Conservation (phyloP, 371 early-diverging fungal genomes). For the Basidiobolus meristosporus region DNA sequence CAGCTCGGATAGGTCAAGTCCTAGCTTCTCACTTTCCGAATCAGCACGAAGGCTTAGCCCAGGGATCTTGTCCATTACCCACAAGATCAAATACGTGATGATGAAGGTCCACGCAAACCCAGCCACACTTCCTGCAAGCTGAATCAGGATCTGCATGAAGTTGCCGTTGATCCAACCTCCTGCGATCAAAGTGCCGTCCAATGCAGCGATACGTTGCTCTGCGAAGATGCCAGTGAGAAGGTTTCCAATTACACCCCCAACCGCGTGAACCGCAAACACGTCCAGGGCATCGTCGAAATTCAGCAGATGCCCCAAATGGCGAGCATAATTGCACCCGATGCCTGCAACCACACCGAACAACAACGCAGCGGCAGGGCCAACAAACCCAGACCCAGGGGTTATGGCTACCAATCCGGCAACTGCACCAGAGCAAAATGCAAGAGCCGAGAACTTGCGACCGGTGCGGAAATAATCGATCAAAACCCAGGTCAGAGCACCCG, state of each 20-base stretch:
- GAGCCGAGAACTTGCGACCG: conserved; percentile 56
- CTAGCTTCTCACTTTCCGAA: conserved; percentile 41
- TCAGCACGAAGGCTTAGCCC: conserved; percentile 55
- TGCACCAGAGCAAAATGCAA: conserved; percentile 84
- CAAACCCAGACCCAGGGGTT: conserved; percentile 81
- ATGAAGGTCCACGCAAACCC: conserved; percentile 65
- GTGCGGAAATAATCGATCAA: conserved; percentile 49
- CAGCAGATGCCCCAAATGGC: conserved; percentile 52
- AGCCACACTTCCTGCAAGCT: conserved; percentile 54
- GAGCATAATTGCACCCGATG: conserved; percentile 55
- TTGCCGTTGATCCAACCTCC: conserved; percentile 78
- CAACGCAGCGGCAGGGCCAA: conserved; percentile 63
- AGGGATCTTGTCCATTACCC: conserved; percentile 61
- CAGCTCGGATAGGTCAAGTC: conserved; percentile 58
- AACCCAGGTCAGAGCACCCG: conserved; percentile 74
- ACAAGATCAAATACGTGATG: conserved; percentile 48
- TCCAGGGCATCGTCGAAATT: conserved; percentile 79
- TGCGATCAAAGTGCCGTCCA: conserved; percentile 45
- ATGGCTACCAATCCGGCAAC: conserved; percentile 85
- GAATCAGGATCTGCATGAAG: conserved; percentile 61
- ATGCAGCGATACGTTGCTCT: conserved; percentile 37
- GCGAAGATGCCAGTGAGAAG: conserved; percentile 83
- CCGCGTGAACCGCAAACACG: conserved; percentile 74
- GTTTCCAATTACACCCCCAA: conserved; percentile 75
- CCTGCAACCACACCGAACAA: conserved; percentile 59